Evolutionary conservation across 2,329 filamentous ascomycete genomes (phyloP).

Genomic region (Calonectria pauciramosa): DNA sequence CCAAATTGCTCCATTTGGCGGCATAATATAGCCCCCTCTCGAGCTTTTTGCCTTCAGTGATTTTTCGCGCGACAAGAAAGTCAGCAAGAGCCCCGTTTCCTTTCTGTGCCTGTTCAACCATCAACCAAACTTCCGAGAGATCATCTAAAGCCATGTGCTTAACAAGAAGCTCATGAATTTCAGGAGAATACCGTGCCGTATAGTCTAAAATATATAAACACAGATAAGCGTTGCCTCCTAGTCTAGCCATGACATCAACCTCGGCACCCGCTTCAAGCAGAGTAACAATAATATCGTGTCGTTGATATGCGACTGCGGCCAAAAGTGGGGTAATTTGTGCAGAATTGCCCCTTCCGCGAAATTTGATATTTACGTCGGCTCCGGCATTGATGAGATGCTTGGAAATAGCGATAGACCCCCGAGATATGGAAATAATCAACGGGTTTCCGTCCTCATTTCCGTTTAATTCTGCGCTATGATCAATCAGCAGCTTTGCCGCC

Average conservation of each 20-base stretch:
- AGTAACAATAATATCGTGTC: not conserved
- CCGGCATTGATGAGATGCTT: not conserved
- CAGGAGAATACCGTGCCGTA: not conserved
- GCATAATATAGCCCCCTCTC: not conserved
- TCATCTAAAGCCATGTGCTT: not conserved
- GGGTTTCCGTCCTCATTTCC: not conserved
- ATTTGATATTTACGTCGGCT: not conserved
- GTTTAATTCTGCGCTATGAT: not conserved
- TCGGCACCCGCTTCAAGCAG: not conserved
- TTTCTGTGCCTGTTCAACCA: not conserved
- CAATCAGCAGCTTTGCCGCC: not conserved
- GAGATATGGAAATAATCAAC: not conserved
- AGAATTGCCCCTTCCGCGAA: not conserved
- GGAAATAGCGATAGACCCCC: not conserved
- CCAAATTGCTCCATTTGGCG: not conserved
- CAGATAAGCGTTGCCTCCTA: accelerated
- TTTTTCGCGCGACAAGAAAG: not conserved
- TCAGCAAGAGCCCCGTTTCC: not conserved
- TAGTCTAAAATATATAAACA: not conserved
- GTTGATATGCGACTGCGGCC: not conserved
- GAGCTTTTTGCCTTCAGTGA: not conserved
- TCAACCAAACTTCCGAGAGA: not conserved
- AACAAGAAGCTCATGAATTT: not conserved
- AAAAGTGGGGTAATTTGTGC: not conserved
- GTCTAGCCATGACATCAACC: not conserved